Evolutionary conservation across 495 filamentous ascomycete genomes (phyloP).

Genomic region (Hypoxylon subgilvum): DNA sequence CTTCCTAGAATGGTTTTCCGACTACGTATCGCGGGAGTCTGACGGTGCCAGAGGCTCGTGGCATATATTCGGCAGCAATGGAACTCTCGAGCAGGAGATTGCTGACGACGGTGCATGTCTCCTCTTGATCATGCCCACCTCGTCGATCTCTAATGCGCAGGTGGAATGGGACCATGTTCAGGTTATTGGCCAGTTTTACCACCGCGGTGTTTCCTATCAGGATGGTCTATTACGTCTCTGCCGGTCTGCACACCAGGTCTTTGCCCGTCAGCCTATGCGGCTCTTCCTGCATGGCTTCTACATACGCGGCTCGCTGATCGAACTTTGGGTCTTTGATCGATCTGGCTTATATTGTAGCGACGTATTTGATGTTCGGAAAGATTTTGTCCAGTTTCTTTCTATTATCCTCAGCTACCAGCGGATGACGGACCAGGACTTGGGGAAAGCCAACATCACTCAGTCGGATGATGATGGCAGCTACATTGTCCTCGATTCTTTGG

Average conservation of each 20-base stretch:
- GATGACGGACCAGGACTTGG: slow-evolving; percentile 36
- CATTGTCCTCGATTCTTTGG: slow-evolving; percentile 24
- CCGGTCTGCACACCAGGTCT: slow-evolving; percentile 35
- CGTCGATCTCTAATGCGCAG: slow-evolving; percentile 16
- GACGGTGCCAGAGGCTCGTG: slow-evolving; percentile 35
- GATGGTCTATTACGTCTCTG: slow-evolving; percentile 38
- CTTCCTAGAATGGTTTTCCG: slow-evolving; percentile 35
- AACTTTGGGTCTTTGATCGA: slow-evolving; percentile 53
- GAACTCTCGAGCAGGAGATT: slow-evolving; percentile 9
- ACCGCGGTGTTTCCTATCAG: slow-evolving; percentile 23
- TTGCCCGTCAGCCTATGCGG: slow-evolving; percentile 31
- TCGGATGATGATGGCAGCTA: slow-evolving; percentile 31
- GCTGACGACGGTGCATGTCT: slow-evolving; percentile 20
- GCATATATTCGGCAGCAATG: slow-evolving; percentile 23
- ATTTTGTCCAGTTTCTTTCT: slow-evolving; percentile 41
- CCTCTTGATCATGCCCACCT: slow-evolving; percentile 24
- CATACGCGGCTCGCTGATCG: slow-evolving; percentile 41
- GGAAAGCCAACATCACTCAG: slow-evolving; percentile 28
- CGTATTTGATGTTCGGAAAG: slow-evolving; percentile 46
- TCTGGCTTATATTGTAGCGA: slow-evolving; percentile 49
- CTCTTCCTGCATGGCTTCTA: slow-evolving; percentile 47
- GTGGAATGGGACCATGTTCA: slow-evolving; percentile 36
- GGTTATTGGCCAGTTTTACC: slow-evolving; percentile 36
- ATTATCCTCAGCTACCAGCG: slow-evolving; percentile 36
- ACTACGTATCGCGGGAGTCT: slow-evolving; percentile 28